Base-by-base conservation (phyloP, 2,329 filamentous ascomycete species). In the Aureobasidium uvarum region DNA sequence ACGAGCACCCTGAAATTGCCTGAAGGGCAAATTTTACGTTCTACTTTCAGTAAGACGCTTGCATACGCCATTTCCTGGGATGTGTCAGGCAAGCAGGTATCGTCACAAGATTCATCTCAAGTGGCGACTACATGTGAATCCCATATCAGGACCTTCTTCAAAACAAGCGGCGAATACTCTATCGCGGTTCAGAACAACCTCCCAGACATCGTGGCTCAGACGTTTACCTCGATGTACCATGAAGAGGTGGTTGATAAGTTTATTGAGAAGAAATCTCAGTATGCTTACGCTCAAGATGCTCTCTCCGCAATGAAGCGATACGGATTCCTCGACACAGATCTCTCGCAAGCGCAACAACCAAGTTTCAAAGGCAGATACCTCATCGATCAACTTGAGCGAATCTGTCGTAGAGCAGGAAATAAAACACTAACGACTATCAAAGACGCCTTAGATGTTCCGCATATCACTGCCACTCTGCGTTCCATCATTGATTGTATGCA, bases 11-110 rank as follows among this genome's bases (percentile, higher is more conserved):
- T 96, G 23, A 80, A 81, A 0, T 75, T 81, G 11, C 77, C 83
- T 0, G 81, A 85, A 52, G 76, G 77, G 13, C 80, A 86, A 18
- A 78, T 96, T 31, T 76, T 96, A 16, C 79, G 83, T 36, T 77
- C 79, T 31, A 89, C 88, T 20, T 97, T 98, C 72, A 84, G 88
- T 39, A 95, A 89, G 73, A 84, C 87, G 3, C 84, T 92, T 69
- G 92, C 92, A 5, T 99, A 98, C 74, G 88, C 89, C 65, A 88
- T 96, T 70, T 89, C 91, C 4, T 87, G 89, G 73, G 90, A 94
- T 72, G 86, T 91, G 63, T 81, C 65, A n/a, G 39, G 50, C 18
- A 60, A 64, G 25, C 50, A 58, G 13, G 28, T 25, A 14, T 25
- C 33, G 11, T 48, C 56, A 33, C 56, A 60, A 48, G 45, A 50